Evolutionary conservation across 2,329 filamentous ascomycete species (phyloP).

Genomic region (Cytospora piceae): DNA sequence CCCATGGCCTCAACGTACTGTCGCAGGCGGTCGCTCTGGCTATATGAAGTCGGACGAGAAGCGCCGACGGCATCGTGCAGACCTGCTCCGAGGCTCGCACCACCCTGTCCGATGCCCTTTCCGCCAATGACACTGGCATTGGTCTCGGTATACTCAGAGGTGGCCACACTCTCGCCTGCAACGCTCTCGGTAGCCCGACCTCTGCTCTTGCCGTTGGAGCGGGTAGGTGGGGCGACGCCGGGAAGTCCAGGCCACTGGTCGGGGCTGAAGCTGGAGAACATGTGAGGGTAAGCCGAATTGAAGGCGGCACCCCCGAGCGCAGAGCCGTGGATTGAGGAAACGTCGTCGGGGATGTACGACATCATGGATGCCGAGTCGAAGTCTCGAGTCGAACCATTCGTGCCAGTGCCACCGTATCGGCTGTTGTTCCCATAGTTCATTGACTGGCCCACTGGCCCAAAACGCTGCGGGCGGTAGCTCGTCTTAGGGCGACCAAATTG

Average conservation of each 20-base stretch:
- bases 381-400: slow-evolving; percentile 50
- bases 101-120: slow-evolving; percentile 78
- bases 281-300: slow-evolving; percentile 81
- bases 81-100: slow-evolving; percentile 83
- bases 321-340: slow-evolving; percentile 93
- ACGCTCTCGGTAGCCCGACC: slow-evolving; percentile 75
- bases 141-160: slow-evolving; percentile 85
- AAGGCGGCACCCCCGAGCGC: slow-evolving; percentile 85
- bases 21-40: slow-evolving; percentile 88
- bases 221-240: slow-evolving; percentile 62
- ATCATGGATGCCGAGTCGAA: slow-evolving; percentile 85
- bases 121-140: slow-evolving; percentile 77
- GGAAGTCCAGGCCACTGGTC: slow-evolving; percentile 87
- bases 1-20: slow-evolving; percentile 80
- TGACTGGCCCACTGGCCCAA: slow-evolving; percentile 42
- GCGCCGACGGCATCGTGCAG: slow-evolving; percentile 74
- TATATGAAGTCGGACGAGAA: slow-evolving; percentile 63
- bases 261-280: slow-evolving; percentile 90
- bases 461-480: slow-evolving; percentile 86
- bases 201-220: slow-evolving; percentile 67
- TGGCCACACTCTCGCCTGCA: slow-evolving; percentile 89
- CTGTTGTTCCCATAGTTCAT: slow-evolving; percentile 42
- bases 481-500: slow-evolving; percentile 96
- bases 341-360: slow-evolving; percentile 95
- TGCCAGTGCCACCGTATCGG: slow-evolving; percentile 44